Evolutionary conservation across 768 basidiomycete genomes (phyloP).

Genomic region (Daedalea quercina): DNA sequence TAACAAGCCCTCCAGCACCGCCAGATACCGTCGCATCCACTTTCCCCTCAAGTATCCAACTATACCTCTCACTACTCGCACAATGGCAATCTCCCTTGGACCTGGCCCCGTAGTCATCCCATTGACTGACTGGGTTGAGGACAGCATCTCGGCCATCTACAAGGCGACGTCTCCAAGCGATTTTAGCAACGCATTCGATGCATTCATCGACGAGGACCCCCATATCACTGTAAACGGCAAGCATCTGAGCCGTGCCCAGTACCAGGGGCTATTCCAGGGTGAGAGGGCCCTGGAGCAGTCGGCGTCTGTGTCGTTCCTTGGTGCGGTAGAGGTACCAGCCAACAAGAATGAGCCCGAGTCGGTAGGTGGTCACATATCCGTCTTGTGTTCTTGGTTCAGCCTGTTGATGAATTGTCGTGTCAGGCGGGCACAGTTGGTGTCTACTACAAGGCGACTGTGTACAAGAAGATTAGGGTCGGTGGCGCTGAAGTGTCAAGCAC

Average conservation of each 20-base stretch:
- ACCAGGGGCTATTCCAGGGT: conserved; percentile 30
- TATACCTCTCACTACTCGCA: neutral
- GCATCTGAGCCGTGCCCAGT: conserved; percentile 30
- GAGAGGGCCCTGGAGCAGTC: conserved; percentile 17
- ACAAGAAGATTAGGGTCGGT: conserved; percentile 13
- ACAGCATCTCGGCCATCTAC: conserved; percentile 32
- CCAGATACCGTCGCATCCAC: neutral
- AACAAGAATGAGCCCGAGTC: neutral
- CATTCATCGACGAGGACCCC: conserved; percentile 31
- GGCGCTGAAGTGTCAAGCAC: conserved; percentile 16
- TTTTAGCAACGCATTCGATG: conserved; percentile 35
- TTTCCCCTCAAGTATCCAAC: neutral
- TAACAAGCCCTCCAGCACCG: neutral
- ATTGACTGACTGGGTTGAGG: conserved; percentile 37
- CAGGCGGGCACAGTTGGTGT: conserved; percentile 23
- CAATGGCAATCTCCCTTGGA: neutral
- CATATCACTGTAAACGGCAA: conserved; percentile 38
- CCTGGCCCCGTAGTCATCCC: conserved; percentile 26
- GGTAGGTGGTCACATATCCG: neutral
- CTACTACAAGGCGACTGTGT: conserved; percentile 18
- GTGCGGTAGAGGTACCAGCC: conserved; percentile 14
- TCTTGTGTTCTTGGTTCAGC: neutral
- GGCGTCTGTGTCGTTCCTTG: conserved; percentile 24
- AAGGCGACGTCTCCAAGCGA: conserved; percentile 28
- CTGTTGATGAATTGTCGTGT: conserved; percentile 1